Evolutionary conservation across 2,329 filamentous ascomycete species (phyloP).

Genomic region (Fusarium ambrosium): DNA sequence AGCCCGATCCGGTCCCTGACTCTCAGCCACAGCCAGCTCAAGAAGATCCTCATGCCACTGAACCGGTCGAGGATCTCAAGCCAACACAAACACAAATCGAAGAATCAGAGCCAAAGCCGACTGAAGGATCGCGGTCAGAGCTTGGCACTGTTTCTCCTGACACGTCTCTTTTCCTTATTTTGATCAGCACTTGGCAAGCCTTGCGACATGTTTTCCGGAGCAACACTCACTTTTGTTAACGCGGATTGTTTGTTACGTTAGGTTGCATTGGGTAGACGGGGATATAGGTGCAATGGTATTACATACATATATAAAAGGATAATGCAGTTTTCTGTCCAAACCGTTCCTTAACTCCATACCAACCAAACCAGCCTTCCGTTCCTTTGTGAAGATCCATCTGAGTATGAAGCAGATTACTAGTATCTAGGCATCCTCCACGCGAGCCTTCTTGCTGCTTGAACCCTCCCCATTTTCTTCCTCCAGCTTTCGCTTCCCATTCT

Average conservation of each 20-base stretch:
- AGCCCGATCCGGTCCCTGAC: background rate
- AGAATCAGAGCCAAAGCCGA: slow-evolving; percentile 6
- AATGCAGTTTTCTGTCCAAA: slow-evolving; percentile 29
- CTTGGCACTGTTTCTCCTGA: background rate
- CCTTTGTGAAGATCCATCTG: background rate
- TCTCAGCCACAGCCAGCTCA: slow-evolving; percentile 5
- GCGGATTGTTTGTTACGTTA: slow-evolving; percentile 40
- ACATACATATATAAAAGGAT: slow-evolving; percentile 32
- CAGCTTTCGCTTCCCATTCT: slow-evolving; percentile 63
- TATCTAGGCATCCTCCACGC: slow-evolving; percentile 53
- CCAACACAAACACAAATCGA: background rate
- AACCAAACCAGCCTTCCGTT: slow-evolving; percentile 5
- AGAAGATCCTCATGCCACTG: background rate
- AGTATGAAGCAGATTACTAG: background rate
- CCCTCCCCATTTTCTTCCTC: slow-evolving; percentile 45
- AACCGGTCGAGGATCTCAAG: background rate
- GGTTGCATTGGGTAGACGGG: slow-evolving; percentile 35
- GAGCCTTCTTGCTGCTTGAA: slow-evolving; percentile 63
- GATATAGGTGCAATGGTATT: slow-evolving; percentile 40
- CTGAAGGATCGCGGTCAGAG: slow-evolving; percentile 4
- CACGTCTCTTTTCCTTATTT: slow-evolving; percentile 23
- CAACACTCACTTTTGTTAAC: slow-evolving; percentile 40
- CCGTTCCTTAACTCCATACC: slow-evolving; percentile 27
- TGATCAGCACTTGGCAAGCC: slow-evolving; percentile 31
- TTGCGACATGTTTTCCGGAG: slow-evolving; percentile 28